Evolutionary conservation across 352 stramenopile species (phyloP), one percentile per base, ranked within the genome.

Genomic region (Phytopythium aichiense): DNA sequence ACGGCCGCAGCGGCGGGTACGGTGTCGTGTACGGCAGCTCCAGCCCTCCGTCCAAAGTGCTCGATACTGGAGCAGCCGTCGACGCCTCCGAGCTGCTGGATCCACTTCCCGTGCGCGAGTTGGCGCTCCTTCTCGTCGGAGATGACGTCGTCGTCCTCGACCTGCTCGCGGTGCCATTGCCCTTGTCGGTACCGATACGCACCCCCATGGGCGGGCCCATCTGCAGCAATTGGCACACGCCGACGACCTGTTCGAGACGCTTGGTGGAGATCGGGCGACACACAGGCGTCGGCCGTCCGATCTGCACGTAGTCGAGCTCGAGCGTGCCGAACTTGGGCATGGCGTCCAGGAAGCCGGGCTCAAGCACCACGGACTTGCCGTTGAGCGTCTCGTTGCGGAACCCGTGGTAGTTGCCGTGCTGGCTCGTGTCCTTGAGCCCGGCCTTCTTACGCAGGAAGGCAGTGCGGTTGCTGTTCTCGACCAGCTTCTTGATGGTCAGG

Each of bases 331-430:
- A 92, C 40, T 78, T 82, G 0, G 84, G 79, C 55, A 88, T 77
- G 0, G 48, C 68, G 49, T 92, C 84, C n/a, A 89, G 61, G 40
- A 92, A 92, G 16, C 63, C 57, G 22, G 73, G 71, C 67, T 84
- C 76, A 13, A 92, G 35, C 18, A 77, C 52, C 13, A 82, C 59
- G 11, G 78, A 67, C 22, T 92, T 92, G 22, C 76, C 73, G 56
- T 92, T 85, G 11, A 92, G 71, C 12, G 74, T 73, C 66, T 92
- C 84, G 56, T 91, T 91, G 42, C 84, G 81, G 57, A 92, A 91
- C 22, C 84, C 83, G 46, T 92, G 84, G 58, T 81, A 79, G 58
- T 92, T 92, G 3, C 43, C 61, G 51, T 92, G 84, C 66, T 92
- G 81, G 42, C 76, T 88, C 16, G 81, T 91, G 65, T 92, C 84